These are phyloP conservation scores for Leishmania aethiopica DNA, from an alignment of 208 protist species.

Conservation along the genomic window DNA sequence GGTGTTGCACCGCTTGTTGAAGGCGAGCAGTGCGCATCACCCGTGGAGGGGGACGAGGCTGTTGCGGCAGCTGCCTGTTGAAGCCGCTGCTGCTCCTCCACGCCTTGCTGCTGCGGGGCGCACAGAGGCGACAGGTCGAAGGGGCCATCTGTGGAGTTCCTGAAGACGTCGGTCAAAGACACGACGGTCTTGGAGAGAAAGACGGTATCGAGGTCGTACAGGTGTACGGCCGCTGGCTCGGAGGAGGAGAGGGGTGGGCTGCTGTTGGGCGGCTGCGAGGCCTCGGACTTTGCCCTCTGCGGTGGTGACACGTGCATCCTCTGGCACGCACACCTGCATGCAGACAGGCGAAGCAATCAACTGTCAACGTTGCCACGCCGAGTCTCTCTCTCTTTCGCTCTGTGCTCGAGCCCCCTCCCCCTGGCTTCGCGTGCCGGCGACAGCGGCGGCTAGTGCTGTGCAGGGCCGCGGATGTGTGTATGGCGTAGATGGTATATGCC, in stretches of 20 bases:
- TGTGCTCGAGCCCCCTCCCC: background rate
- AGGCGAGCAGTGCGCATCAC: background rate
- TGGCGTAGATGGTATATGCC: background rate
- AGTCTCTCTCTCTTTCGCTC: background rate
- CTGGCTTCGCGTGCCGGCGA: background rate
- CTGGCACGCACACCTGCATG: background rate
- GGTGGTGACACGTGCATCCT: background rate
- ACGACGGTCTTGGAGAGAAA: slow-evolving; percentile 51
- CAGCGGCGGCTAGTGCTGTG: background rate
- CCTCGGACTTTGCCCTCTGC: background rate
- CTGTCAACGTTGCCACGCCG: background rate
- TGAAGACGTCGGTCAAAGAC: slow-evolving; percentile 21
- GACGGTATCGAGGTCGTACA: slow-evolving; percentile 33
- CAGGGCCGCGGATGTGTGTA: background rate
- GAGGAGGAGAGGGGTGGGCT: background rate
- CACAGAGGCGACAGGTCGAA: slow-evolving; percentile 25
- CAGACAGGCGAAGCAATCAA: background rate
- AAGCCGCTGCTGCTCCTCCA: background rate
- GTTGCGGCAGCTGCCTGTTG: background rate
- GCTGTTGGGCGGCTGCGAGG: background rate
- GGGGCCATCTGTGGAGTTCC: slow-evolving; percentile 8
- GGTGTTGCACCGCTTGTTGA: background rate
- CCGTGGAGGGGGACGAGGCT: background rate
- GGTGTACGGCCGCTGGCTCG: slow-evolving; percentile 24
- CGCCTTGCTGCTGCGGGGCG: background rate